Base-by-base conservation (phyloP, 2,329 filamentous ascomycete species). In the Clathrospora elynae region DNA sequence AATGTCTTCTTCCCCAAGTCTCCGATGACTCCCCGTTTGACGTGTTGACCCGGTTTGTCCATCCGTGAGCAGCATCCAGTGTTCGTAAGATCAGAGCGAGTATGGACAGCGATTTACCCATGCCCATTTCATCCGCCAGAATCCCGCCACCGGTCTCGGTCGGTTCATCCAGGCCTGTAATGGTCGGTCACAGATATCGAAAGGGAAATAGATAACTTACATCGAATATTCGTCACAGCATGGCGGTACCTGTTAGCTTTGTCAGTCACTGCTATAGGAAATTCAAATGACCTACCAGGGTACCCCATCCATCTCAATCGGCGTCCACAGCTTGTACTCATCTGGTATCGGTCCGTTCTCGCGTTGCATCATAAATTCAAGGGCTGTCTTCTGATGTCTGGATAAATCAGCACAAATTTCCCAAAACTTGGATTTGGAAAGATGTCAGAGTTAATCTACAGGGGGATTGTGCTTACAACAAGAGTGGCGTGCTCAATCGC, bases 41-140 rank as follows among this genome's bases (percentile, higher is more conserved):
- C n/a, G 9, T 37, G 5, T 20, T 16, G 20, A 31, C 1, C 5
- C 17, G 10, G 2, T 24, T 35, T 8, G 66, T 67, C 72, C 72
- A 78, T 6, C 54, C 14, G 8, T 55, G 57, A 2, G 71, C 75
- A 2, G 60, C 35, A 0, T 68, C 59, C 0, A 75, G 51, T 0
- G 75, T 77, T 11, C 68, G 67, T 3, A 75, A 57, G 13, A 81
- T 71, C 0, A 81, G 59, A 0, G 78, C 74, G 7, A 83, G 69
- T 0, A 78, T 74, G 2, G 77, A 77, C 5, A 82, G 66, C 0
- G 80, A 76, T 52, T 84, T 84, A 0, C 81, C 81, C 68, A 83
- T 73, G 0, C 81, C 81, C 80, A 83, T 83, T 44, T 83, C 80
- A 53, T 84, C 80, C 0, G 80, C 80, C 2, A 83, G 53, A n/a